Base-by-base conservation (phyloP, 176 grass and related monocot genomes). In the Musa schizocarpa region DNA sequence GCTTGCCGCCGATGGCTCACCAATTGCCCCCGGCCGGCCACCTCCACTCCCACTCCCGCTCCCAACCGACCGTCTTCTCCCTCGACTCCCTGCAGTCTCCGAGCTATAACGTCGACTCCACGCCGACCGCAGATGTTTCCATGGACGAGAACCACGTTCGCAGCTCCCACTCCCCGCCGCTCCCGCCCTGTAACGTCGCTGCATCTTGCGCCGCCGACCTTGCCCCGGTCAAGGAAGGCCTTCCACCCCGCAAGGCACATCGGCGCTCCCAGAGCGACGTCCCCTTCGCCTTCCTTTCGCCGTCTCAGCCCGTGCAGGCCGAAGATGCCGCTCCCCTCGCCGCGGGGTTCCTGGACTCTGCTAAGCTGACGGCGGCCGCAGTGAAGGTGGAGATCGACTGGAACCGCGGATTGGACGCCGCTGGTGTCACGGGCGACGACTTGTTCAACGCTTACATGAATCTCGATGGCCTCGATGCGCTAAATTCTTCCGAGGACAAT, bases 241-340 rank as follows among this genome's bases (percentile, higher is more conserved):
- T 91, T 13, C 95, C 88, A 65, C 95, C 90, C 1, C 80, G 86
- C 27, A 86, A 77, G 78, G 63, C 50, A 0, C 95, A 98, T 69
- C 86, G 90, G 12, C 82, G 95, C 53, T 93, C 90, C 8, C 88
- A 94, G 23, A 98, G 95, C 86, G 95, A 98, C 29, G 77, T 94
- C 78, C 82, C 88, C 50, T 83, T 93, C 56, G 88, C 61, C 8
- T 84, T 91, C 77, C 12, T 55, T 53, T 26, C 87, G 10, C n/a
- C 48, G 11, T 53, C 16, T 11, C 17, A 27, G 43, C 8, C 50
- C 16, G 54, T 13, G 57, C 13, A 61, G 57, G 5, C 13, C 16
- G 57, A 17, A 16, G n/a, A 6, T n/a, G 57, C 34, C 34, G 57
- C 12, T 17, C 16, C 12, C 13, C 54, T 58, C 16, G 9, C 9